Evolutionary conservation across 345 rosid species (phyloP), one percentile per base, ranked within the genome.

Genomic region (Rubroshorea leprosula): DNA sequence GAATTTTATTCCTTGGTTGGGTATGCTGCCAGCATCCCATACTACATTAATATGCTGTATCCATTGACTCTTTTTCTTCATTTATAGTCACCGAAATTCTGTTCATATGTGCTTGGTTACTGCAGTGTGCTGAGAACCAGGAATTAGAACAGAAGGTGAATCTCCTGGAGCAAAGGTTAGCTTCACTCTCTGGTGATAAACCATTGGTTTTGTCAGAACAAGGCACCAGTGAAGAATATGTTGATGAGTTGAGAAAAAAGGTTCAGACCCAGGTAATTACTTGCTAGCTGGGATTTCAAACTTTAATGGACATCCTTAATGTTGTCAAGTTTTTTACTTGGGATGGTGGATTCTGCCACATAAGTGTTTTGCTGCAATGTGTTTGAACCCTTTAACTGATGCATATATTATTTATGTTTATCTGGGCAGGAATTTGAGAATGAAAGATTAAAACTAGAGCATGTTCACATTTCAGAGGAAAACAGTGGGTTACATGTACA

Each of bases 401-500:
- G 6, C 7, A 19, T 25, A 61, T 38, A 41, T 70, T 58, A 46
- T 2, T n/a, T n/a, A n/a, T n/a, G 26, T 62, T 58, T 64, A 35
- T 58, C 20, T 66, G 25, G 49, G 26, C 78, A 89, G 97, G 97
- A 85, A 53, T 62, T 83, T 49, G 88, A 85, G 75, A 93, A 85
- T 24, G 97, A 87, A 69, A 79, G 76, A 66, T 65, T 94, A 54
- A 94, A 90, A 79, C 73, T 80, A 29, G 95, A 84, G 61, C 89
- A 78, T 6, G 89, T 86, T 17, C 89, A 84, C 62, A 79, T 90
- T 47, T 76, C 86, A 21, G 96, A 90, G 64, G 95, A 90, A 65
- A 90, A 87, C 48, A 84, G 95, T 64, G 97, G 92, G 21, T 68
- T 90, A 57, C 78, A 64, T 50, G 87, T 84, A 54, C 96, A 90